Conservation (phyloP, 257 asterid genomes). For the Linaria vulgaris region DNA sequence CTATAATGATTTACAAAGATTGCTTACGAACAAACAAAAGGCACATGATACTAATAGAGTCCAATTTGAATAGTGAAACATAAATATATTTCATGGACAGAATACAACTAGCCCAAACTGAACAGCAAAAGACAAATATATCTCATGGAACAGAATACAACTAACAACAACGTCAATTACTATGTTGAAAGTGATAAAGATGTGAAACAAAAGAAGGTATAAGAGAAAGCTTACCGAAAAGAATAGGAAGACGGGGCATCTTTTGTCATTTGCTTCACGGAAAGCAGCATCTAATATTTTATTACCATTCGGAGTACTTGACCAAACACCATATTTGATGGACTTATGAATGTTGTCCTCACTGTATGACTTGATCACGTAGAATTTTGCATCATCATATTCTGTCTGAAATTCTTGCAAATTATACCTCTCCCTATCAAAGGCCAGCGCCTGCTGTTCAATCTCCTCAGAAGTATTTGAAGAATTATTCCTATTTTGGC, state of each 20-base stretch:
- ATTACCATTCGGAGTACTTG: conserved; percentile 56
- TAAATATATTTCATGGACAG: not conserved
- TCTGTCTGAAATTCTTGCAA: conserved; percentile 25
- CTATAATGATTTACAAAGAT: no score
- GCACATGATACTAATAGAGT: not conserved
- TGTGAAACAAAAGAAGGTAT: not conserved
- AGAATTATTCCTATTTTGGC: conserved; percentile 33
- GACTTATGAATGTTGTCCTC: conserved; percentile 56
- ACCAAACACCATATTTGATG: conserved; percentile 52
- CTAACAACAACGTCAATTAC: not conserved
- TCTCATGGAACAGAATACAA: not conserved
- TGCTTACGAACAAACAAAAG: not conserved
- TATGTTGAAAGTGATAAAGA: not conserved
- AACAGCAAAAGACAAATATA: not conserved
- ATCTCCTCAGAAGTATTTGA: conserved; percentile 34
- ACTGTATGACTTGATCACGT: conserved; percentile 51
- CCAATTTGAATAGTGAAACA: not conserved
- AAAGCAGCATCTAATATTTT: conserved; percentile 45
- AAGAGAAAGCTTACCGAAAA: conserved; percentile 37
- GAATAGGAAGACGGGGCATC: conserved; percentile 45
- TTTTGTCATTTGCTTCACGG: conserved; percentile 36
- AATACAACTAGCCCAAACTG: not conserved
- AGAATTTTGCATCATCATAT: conserved; percentile 33
- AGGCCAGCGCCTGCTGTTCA: conserved; percentile 33
- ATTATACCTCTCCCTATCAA: conserved; percentile 47